These are phyloP conservation scores for Yarrowia sp. DNA, from an alignment of 805 yeast genomes.

Conservation along the genomic window DNA sequence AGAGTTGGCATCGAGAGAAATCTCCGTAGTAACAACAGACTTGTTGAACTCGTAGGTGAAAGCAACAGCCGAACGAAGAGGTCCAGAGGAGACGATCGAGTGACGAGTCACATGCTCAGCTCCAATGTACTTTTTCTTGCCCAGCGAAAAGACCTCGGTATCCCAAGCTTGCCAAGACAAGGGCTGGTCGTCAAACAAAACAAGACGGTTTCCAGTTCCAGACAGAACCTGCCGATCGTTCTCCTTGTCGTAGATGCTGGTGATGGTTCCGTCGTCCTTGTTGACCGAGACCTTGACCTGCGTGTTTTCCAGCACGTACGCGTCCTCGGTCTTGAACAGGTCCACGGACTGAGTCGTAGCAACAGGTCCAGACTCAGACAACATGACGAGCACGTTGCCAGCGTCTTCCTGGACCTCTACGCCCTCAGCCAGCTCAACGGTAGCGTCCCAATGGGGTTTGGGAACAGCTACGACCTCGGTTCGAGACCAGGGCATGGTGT, in stretches of 20 bases:
- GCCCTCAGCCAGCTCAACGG: constrained; percentile 38
- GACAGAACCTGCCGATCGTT: constrained; percentile 66
- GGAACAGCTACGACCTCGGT: constrained; percentile 45
- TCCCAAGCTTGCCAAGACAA: constrained; percentile 96
- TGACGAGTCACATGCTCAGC: constrained; percentile 40
- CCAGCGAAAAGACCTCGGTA: constrained; percentile 83
- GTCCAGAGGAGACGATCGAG: constrained; percentile 46
- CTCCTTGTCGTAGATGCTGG: constrained; percentile 59
- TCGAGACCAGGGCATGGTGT: constrained; percentile 67
- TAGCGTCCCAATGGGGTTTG: not conserved
- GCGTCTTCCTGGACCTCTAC: constrained; percentile 40
- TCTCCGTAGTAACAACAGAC: constrained; percentile 61
- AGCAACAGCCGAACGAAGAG: constrained; percentile 59
- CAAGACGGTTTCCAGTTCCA: constrained; percentile 69
- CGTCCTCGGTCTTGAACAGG: constrained; percentile 7
- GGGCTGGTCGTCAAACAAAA: constrained; percentile 86
- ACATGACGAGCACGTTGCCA: constrained; percentile 47
- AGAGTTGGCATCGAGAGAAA: constrained; percentile 60
- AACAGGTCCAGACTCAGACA: not conserved
- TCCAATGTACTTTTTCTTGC: constrained; percentile 55
- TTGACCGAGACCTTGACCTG: constrained; percentile 39
- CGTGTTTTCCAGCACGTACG: constrained; percentile 43
- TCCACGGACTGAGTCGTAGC: not conserved
- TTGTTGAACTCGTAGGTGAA: constrained; percentile 59
- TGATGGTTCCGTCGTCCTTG: constrained; percentile 52